Evolutionary conservation across 176 grass and related monocot species (phyloP), one percentile per base, ranked within the genome.

Genomic region (Thinopyrum elongatum): DNA sequence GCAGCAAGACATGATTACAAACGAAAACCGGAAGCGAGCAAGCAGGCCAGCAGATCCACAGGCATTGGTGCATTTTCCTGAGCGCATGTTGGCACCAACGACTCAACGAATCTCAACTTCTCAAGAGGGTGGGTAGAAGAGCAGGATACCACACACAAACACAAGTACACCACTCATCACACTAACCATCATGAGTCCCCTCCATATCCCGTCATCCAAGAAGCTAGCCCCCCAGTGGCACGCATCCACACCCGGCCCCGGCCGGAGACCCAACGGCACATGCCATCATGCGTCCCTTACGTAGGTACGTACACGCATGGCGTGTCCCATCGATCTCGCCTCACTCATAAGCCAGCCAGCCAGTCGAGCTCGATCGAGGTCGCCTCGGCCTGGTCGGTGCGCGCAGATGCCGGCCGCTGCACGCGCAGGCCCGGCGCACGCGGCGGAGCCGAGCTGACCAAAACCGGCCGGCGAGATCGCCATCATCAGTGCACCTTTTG

Each of bases 301-400:
- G 73, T 55, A 19, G 72, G 60, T 47, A 27, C 72, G 72, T 77
- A 66, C 70, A 67, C 83, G 83, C 74, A 68, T 78, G 83, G 75
- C 83, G 1, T 76, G 82, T 84, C 71, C 26, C 38, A 76, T 63
- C 81, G 16, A 63, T 51, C 30, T 41, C 29, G 65, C 29, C n/a
- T n/a, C n/a, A n/a, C n/a, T n/a, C n/a, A n/a, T n/a, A n/a, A n/a
- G n/a, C n/a, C n/a, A n/a, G n/a, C n/a, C n/a, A n/a, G n/a, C 23
- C 30, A 68, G 9, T 68, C 8, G 5, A 35, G 34, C 34, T 35
- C 34, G 34, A 35, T 35, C n/a, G n/a, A n/a, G n/a, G n/a, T n/a
- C n/a, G n/a, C n/a, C n/a, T n/a, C n/a, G n/a, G n/a, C n/a, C n/a
- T n/a, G n/a, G n/a, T n/a, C n/a, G n/a, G n/a, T n/a, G n/a, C n/a